Percentiles rank a stretch among this genome's conserved stretches.
These are phyloP conservation scores for Sugiyamaella grinbergsii DNA, from an alignment of 1,139 yeast species.

Conservation along the genomic window DNA sequence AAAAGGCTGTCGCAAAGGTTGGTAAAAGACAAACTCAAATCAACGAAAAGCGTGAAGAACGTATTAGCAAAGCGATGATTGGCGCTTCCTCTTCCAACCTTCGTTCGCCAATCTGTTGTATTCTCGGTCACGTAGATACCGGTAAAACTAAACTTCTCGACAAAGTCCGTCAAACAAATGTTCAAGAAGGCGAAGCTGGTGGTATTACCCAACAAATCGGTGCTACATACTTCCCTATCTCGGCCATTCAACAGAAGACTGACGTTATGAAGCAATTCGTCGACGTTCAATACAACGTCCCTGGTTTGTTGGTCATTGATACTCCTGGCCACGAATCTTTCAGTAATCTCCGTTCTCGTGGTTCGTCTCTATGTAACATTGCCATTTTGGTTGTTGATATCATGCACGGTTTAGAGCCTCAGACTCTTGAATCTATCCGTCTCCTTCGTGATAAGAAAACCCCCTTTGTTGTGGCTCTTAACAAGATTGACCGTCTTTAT, in stretches of 20 bases:
- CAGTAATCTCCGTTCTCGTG: constrained; percentile 96
- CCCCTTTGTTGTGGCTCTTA: constrained; percentile 94
- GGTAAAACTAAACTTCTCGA: constrained; percentile 97
- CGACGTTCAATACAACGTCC: constrained; percentile 81
- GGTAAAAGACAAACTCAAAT: constrained; percentile 36
- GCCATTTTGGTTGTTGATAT: constrained; percentile 97
- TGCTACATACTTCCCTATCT: constrained; percentile 98
- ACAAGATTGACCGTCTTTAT: constrained; percentile 95
- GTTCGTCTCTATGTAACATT: constrained; percentile 97
- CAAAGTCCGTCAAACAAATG: constrained; percentile 97
- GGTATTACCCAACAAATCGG: constrained; percentile 99
- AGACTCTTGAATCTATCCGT: constrained; percentile 90
- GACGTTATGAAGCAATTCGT: constrained; percentile 87
- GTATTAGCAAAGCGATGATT: constrained; percentile 45
- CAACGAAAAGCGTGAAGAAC: constrained; percentile 45
- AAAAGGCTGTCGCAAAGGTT: constrained; percentile 35
- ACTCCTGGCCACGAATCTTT: constrained; percentile 99
- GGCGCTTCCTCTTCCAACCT: constrained; percentile 50
- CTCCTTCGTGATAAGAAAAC: constrained; percentile 95
- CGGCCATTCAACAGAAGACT: constrained; percentile 87
- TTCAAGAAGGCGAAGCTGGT: constrained; percentile 99
- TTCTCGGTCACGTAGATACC: constrained; percentile 98
- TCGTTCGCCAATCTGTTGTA: constrained; percentile 99
- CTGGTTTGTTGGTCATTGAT: constrained; percentile 94
- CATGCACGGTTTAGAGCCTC: constrained; percentile 99